These are phyloP conservation scores for Glycine tomentella DNA, from an alignment of 306 rosid species.

Conservation along the genomic window DNA sequence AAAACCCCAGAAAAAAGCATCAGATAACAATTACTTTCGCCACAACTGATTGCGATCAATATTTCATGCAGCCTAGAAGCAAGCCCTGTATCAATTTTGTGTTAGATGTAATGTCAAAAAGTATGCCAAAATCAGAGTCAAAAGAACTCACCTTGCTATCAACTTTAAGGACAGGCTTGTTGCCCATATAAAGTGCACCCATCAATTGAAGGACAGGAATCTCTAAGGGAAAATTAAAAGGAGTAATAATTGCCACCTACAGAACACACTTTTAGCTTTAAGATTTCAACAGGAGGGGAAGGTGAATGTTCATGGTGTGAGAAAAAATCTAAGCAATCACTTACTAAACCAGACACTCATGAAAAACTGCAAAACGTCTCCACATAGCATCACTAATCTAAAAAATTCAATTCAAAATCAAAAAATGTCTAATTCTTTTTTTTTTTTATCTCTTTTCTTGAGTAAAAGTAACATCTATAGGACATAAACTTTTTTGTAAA, in stretches of 20 bases:
- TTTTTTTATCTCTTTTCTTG: not conserved
- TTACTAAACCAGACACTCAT: conserved; percentile 11
- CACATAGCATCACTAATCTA: conserved; percentile 26
- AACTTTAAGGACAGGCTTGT: conserved; percentile 94
- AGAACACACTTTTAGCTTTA: conserved; percentile 36
- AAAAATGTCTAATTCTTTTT: not conserved
- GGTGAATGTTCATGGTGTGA: conserved; percentile 7
- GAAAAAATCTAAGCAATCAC: conserved; percentile 1
- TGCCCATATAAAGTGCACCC: conserved; percentile 99
- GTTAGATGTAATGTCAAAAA: not conserved
- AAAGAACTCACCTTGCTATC: conserved; percentile 81
- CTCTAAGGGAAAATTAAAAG: conserved; percentile 96
- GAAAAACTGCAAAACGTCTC: conserved; percentile 26
- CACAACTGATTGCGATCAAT: not conserved
- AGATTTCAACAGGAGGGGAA: conserved; percentile 10
- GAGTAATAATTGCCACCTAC: conserved; percentile 94
- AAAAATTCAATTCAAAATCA: conserved; percentile 38
- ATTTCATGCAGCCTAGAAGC: conserved; percentile 23
- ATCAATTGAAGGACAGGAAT: conserved; percentile 97
- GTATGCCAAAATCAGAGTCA: conserved; percentile 28
- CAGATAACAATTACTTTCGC: conserved; percentile 11
- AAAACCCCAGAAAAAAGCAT: not conserved
- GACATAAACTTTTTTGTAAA: not conserved
- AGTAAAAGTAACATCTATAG: conserved; percentile 5
- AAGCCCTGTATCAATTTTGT: not conserved